Percentiles rank a stretch among this genome's conserved stretches.
Evolutionary conservation across 2,329 filamentous ascomycete genomes (phyloP).

Genomic region (Volutella citrinella): DNA sequence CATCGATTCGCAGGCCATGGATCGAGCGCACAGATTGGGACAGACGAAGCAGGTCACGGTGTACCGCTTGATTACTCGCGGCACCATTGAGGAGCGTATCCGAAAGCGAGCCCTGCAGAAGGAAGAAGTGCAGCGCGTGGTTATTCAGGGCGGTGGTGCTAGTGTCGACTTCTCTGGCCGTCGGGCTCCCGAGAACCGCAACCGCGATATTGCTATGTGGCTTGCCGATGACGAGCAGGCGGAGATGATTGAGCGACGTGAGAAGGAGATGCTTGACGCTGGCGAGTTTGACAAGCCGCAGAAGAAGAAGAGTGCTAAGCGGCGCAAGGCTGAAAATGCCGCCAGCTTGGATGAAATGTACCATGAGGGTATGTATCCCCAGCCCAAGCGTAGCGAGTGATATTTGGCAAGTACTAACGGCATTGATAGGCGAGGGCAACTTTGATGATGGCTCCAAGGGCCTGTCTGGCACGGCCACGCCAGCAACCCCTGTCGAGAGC

Average conservation of each 20-base stretch:
- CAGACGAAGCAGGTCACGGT: conserved; percentile 96
- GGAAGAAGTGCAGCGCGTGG: conserved; percentile 96
- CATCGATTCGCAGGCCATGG: conserved; percentile 98
- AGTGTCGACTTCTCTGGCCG: conserved; percentile 97
- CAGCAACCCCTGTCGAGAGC: conserved; percentile 74
- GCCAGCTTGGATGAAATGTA: conserved; percentile 95
- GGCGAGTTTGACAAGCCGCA: conserved; percentile 64
- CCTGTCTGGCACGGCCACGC: conserved; percentile 59
- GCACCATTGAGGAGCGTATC: conserved; percentile 97
- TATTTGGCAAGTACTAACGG: conserved; percentile 20
- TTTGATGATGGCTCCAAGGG: conserved; percentile 83
- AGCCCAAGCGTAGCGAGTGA: background rate
- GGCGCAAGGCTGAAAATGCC: conserved; percentile 51
- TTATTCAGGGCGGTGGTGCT: conserved; percentile 87
- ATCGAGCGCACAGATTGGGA: conserved; percentile 94
- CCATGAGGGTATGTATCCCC: conserved; percentile 80
- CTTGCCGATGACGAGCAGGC: conserved; percentile 96
- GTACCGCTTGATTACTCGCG: conserved; percentile 93
- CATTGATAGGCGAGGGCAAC: conserved; percentile 78
- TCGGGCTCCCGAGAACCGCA: conserved; percentile 81
- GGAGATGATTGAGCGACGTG: conserved; percentile 87
- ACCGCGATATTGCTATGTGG: conserved; percentile 99
- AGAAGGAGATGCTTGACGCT: conserved; percentile 78
- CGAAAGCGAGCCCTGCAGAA: conserved; percentile 96
- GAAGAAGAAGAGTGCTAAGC: conserved; percentile 59